Conservation (phyloP, 352 stramenopile genomes). For the Phytophthora europaea region DNA sequence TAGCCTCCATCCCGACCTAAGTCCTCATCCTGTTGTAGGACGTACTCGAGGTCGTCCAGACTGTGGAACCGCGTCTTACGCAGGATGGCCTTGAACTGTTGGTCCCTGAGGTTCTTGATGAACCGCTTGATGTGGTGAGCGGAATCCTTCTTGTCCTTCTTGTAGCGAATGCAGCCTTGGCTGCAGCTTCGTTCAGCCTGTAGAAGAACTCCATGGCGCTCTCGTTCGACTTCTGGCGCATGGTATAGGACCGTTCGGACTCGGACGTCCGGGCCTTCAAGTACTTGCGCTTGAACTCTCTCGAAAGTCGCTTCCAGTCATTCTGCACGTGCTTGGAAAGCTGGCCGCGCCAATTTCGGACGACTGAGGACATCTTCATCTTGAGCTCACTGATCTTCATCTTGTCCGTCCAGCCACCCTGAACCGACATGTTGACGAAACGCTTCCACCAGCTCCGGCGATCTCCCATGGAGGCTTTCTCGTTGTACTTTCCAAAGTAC, state of each 20-base stretch:
- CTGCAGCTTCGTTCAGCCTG: no score
- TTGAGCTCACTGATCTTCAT: not conserved
- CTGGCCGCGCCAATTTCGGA: constrained; percentile 4
- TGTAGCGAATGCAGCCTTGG: no score
- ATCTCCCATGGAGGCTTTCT: constrained; percentile 1
- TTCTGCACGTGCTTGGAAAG: not conserved
- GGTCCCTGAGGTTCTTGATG: no score
- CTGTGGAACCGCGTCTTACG: no score
- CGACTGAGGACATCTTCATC: constrained; percentile 3
- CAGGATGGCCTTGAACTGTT: no score
- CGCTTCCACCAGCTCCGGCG: not conserved
- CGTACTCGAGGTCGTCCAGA: not conserved
- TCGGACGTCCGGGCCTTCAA: constrained; percentile 4
- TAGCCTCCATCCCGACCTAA: not conserved
- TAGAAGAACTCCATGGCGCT: not conserved
- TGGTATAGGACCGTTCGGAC: not conserved
- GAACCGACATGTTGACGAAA: constrained; percentile 1
- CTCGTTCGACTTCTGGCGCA: constrained; percentile 6
- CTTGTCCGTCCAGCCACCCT: not conserved
- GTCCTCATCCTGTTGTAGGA: constrained; percentile 1
- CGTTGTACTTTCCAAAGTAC: not conserved
- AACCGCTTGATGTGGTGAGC: no score
- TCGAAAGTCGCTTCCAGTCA: not conserved
- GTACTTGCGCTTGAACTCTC: not conserved
- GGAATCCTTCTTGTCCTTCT: no score